phyloP scores from a whole-genome alignment of 1,139 yeast genomes.

The Yamadazyma dendronema region DNA sequence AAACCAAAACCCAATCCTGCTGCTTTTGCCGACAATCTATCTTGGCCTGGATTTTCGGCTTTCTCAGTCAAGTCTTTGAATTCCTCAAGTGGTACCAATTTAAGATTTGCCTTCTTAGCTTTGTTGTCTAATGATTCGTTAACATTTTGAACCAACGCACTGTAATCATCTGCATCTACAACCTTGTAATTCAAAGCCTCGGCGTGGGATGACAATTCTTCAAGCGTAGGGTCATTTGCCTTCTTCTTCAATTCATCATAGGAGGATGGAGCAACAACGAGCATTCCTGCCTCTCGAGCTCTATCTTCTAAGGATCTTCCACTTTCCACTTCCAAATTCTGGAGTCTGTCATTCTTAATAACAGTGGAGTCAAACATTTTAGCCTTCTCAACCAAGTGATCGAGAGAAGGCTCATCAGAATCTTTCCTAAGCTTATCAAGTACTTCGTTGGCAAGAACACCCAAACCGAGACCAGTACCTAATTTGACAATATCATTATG shows the following conservation, averaged over 20 bases:
- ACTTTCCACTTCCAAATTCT: conserved; percentile 7
- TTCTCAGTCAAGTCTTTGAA: conserved; percentile 17
- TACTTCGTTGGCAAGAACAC: conserved; percentile 14
- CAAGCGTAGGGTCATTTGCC: conserved; percentile 17
- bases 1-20: conserved; percentile 15
- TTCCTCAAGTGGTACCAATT: conserved; percentile 13
- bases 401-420: conserved; percentile 11
- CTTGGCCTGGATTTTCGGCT: conserved; percentile 17
- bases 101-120: conserved; percentile 17
- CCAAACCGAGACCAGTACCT: conserved; percentile 15
- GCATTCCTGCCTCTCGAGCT: conserved; percentile 10
- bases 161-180: conserved; percentile 10
- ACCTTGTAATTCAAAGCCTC: background rate
- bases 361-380: conserved; percentile 17
- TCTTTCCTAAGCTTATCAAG: conserved; percentile 11
- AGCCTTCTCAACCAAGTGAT: conserved; percentile 23
- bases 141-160: conserved; percentile 11
- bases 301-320: conserved; percentile 9
- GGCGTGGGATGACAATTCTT: conserved; percentile 3
- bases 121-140: conserved; percentile 13
- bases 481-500: conserved; percentile 13
- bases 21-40: conserved; percentile 22
- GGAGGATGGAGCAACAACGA: conserved; percentile 6
- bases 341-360: conserved; percentile 15
- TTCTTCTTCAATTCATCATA: conserved; percentile 1